Evolutionary conservation across 2,329 filamentous ascomycete genomes (phyloP), one percentile per base, ranked within the genome.

Genomic region (Macrophomina tecta): DNA sequence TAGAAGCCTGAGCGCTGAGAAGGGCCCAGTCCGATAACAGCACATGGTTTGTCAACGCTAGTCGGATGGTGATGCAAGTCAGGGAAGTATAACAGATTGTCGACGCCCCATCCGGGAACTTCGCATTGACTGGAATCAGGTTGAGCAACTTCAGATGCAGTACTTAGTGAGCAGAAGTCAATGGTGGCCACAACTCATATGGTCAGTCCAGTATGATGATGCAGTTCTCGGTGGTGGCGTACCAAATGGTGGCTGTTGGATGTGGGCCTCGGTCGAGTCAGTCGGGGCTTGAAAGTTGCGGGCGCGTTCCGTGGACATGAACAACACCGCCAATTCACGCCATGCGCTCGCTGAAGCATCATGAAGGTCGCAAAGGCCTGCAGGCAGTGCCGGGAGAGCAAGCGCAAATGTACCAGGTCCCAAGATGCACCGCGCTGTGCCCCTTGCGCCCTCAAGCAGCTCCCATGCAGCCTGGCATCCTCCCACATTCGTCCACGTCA

Each of bases 291-390:
- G 32, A 38, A 38, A 38, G 3, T 40, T 45, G 42, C 42, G 5
- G 42, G 42, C 42, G 42, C 42, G 42, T 45, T 45, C 42, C 42
- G 42, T 45, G 12, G 16, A 14, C 42, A 14, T 45, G 9, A 2
- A 45, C 42, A 5, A 45, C 42, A 45, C 1, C 42, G 8, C 16
- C 42, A 9, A 3, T 52, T 32, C 32, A 11, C 40, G 40, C 56
- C 28, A 48, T 60, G 56, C 45, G 18, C 42, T 38, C 34, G 32
- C 9, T 28, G 34, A 40, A 11, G 16, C 52, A 38, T 18, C 30
- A 62, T 62, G 58, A 62, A 62, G 32, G 32, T 62, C 45, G 58
- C 58, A 30, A 62, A 62, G 11, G 58, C 58, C n/a, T 62, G 58
- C 58, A 49, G 45, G 11, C 58, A 62, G n/a, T 62, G 58, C 11